Evolutionary conservation across 495 filamentous ascomycete species (phyloP).

Genomic region (Penicillium egyptiacum): DNA sequence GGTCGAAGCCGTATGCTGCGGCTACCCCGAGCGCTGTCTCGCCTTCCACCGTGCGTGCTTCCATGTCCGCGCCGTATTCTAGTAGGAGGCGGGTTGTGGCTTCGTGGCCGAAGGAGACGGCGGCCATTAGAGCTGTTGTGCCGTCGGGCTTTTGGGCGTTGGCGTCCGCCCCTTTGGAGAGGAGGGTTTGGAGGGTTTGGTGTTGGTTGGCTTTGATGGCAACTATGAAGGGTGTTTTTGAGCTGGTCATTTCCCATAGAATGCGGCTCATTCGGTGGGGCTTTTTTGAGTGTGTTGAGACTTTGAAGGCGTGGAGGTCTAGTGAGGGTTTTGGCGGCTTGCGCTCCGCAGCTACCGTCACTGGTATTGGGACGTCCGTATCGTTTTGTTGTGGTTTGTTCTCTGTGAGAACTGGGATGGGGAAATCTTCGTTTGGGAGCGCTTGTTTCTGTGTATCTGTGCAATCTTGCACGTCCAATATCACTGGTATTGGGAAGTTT

Average conservation of each 20-base stretch:
- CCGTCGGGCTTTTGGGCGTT: conserved; percentile 32
- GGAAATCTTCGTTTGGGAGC: not conserved
- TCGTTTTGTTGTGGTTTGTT: not conserved
- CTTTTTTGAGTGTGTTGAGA: conserved; percentile 6
- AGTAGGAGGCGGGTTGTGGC: conserved; percentile 28
- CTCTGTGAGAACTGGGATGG: not conserved
- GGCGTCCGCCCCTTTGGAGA: conserved; percentile 41
- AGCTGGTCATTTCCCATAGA: conserved; percentile 12
- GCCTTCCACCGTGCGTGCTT: conserved; percentile 17
- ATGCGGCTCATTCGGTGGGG: conserved; percentile 19
- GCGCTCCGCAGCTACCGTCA: not conserved
- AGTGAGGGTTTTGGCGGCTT: not conserved
- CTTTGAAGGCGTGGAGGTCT: conserved; percentile 4
- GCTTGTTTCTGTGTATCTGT: not conserved
- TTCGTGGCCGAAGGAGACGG: conserved; percentile 21
- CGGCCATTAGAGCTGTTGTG: conserved; percentile 42
- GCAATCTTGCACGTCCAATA: conserved; percentile 5
- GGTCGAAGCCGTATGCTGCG: conserved; percentile 32
- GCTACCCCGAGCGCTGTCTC: conserved; percentile 37
- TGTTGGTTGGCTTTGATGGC: conserved; percentile 11
- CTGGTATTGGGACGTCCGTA: not conserved
- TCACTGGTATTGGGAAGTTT: conserved; percentile 12
- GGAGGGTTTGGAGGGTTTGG: conserved; percentile 8
- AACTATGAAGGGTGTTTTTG: conserved; percentile 17
- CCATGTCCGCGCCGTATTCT: conserved; percentile 26